Conservation (phyloP, 306 rosid genomes). For the Malus sylvestris region DNA sequence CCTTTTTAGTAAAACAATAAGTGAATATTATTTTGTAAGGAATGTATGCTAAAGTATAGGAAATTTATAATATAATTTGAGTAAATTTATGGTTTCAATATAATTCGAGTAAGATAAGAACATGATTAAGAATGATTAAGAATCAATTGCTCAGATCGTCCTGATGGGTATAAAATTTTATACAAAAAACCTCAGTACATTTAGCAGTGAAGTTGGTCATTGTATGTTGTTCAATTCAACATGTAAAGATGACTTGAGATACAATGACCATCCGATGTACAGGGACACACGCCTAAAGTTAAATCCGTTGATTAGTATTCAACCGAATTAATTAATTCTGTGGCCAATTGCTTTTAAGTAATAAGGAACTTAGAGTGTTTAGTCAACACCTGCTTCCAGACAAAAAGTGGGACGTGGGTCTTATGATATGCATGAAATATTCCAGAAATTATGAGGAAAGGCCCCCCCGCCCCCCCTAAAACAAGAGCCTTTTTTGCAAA, state of each 20-base stretch:
- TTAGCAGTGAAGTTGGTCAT: not conserved
- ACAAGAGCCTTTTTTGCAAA: slow-evolving; percentile 28
- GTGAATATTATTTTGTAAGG: too few species aligned
- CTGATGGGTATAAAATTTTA: too few species aligned
- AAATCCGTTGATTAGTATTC: not conserved
- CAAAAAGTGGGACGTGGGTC: slow-evolving; percentile 56
- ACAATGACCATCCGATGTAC: too few species aligned
- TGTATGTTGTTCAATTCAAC: too few species aligned
- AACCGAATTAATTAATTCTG: not conserved
- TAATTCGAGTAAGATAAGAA: not conserved
- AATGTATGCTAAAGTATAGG: too few species aligned
- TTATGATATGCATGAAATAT: slow-evolving; percentile 37
- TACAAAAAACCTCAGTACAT: too few species aligned
- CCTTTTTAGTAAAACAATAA: too few species aligned
- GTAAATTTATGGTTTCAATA: not conserved
- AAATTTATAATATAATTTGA: not conserved
- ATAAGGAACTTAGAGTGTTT: slow-evolving; percentile 25
- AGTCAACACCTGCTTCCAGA: slow-evolving; percentile 86
- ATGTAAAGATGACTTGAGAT: too few species aligned
- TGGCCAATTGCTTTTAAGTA: not conserved
- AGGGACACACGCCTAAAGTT: not conserved
- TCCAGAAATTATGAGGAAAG: slow-evolving; percentile 46
- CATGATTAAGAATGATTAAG: too few species aligned
- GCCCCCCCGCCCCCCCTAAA: slow-evolving; percentile 36
- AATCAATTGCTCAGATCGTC: not conserved